Evolutionary conservation across 2,329 filamentous ascomycete species (phyloP).

Genomic region (Exophiala oligosperma): DNA sequence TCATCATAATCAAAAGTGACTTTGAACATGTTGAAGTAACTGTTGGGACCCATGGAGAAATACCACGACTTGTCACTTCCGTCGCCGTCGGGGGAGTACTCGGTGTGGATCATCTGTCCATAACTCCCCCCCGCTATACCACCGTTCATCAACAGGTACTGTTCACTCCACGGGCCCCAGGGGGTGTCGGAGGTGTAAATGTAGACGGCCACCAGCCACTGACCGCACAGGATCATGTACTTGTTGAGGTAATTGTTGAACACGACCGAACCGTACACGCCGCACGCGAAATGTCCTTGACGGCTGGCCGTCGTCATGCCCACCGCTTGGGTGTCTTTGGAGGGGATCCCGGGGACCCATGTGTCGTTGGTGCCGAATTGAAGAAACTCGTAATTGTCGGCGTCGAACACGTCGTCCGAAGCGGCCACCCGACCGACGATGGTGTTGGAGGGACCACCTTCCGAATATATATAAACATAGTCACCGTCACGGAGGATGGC

Average conservation of each 20-base stretch:
- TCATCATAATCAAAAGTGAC: slow-evolving; percentile 5
- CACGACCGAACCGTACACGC: neutral
- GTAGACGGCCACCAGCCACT: neutral
- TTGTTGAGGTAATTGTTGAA: slow-evolving; percentile 9
- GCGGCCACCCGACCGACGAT: slow-evolving; percentile 2
- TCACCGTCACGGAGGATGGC: slow-evolving; percentile 5
- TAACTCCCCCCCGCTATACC: neutral
- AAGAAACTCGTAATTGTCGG: slow-evolving; percentile 6
- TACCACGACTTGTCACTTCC: slow-evolving; percentile 3
- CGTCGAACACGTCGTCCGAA: slow-evolving; percentile 6
- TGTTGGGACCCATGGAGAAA: slow-evolving; percentile 5
- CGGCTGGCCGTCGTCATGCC: neutral
- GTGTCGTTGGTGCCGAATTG: neutral
- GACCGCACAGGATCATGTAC: slow-evolving; percentile 7
- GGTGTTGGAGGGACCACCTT: neutral
- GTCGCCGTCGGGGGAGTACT: neutral
- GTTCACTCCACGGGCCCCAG: slow-evolving; percentile 2
- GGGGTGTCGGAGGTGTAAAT: slow-evolving; percentile 9
- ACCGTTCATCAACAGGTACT: neutral
- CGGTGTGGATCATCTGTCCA: neutral
- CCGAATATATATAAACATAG: slow-evolving; percentile 9
- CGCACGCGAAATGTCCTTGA: neutral
- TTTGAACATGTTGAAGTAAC: slow-evolving; percentile 7
- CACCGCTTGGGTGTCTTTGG: neutral
- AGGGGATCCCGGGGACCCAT: slow-evolving; percentile 2